A percentile compares a stretch with the other conserved stretches of the same genome.
phyloP scores from a whole-genome alignment of 2,329 filamentous ascomycete genomes.

The Emericellopsis cladophorae region DNA sequence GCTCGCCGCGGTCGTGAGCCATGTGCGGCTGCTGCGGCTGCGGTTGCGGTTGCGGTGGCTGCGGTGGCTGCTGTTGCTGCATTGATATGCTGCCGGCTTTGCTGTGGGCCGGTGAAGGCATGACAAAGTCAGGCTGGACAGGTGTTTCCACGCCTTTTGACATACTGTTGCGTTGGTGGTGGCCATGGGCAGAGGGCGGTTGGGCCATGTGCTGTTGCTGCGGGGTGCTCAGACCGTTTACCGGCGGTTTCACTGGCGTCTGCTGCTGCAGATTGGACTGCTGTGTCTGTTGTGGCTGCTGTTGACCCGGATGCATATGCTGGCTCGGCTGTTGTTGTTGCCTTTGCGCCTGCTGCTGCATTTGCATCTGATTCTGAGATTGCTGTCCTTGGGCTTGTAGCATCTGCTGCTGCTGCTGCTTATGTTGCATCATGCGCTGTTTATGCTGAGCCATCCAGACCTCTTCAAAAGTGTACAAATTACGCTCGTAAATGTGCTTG shows the following conservation, averaged over 20 bases:
- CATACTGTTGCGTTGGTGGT: constrained; percentile 34
- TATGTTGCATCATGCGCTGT: constrained; percentile 38
- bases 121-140: constrained; percentile 3
- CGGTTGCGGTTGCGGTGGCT: too few relatives aligned
- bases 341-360: constrained; percentile 23
- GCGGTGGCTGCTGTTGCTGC: constrained; percentile 16
- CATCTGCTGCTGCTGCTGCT: constrained; percentile 27
- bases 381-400: constrained; percentile 23
- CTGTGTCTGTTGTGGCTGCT: constrained; percentile 5
- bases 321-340: constrained; percentile 15
- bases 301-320: constrained; percentile 12
- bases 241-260: constrained; percentile 23
- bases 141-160: constrained; percentile 35
- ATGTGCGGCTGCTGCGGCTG: constrained; percentile 4
- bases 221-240: constrained; percentile 24
- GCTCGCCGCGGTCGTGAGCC: constrained; percentile 8
- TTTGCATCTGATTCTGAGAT: constrained; percentile 20
- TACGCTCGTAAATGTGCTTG: constrained; percentile 61
- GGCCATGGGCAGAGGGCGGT: constrained; percentile 13
- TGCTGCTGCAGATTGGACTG: constrained; percentile 34
- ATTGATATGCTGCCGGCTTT: constrained; percentile 28
- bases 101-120: constrained; percentile 21
- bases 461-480: constrained; percentile 66
- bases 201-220: constrained; percentile 11
- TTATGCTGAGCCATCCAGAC: constrained; percentile 46